Conservation (phyloP, 768 basidiomycete genomes). For the Trametes sanguinea region DNA sequence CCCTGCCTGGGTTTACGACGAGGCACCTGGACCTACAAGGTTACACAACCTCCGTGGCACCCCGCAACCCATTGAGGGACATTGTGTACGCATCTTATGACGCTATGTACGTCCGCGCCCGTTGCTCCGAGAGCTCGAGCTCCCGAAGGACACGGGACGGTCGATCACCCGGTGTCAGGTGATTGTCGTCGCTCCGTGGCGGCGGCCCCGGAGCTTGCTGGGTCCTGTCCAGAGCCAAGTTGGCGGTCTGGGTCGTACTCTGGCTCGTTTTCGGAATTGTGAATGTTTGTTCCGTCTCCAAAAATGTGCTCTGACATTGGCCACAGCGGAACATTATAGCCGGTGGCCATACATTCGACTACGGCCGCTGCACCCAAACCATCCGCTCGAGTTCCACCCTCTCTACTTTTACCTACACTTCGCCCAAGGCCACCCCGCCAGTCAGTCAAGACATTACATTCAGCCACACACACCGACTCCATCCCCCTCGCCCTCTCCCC, state of each 20-base stretch:
- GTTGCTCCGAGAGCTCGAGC: background rate
- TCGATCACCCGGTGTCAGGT: conserved; percentile 15
- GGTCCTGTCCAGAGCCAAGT: conserved; percentile 2
- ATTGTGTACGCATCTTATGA: conserved; percentile 11
- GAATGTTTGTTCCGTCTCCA: background rate
- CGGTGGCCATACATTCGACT: conserved; percentile 7
- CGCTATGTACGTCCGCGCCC: background rate
- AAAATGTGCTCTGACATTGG: background rate
- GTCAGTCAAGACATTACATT: background rate
- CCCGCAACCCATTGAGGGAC: background rate
- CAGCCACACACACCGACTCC: conserved; percentile 14
- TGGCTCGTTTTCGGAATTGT: background rate
- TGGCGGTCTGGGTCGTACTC: background rate
- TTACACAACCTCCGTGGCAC: conserved; percentile 12
- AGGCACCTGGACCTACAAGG: conserved; percentile 16
- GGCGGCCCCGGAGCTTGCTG: conserved; percentile 12
- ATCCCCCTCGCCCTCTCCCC: conserved; percentile 21
- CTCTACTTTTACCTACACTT: conserved; percentile 32
- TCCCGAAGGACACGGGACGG: background rate
- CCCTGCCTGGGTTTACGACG: background rate
- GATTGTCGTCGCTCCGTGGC: background rate
- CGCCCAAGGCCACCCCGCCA: conserved; percentile 6
- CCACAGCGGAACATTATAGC: conserved; percentile 21
- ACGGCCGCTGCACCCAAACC: conserved; percentile 14
- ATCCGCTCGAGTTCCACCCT: conserved; percentile 24